Evolutionary conservation across 306 rosid species (phyloP).

Genomic region (Gynostemma pentaphyllum): DNA sequence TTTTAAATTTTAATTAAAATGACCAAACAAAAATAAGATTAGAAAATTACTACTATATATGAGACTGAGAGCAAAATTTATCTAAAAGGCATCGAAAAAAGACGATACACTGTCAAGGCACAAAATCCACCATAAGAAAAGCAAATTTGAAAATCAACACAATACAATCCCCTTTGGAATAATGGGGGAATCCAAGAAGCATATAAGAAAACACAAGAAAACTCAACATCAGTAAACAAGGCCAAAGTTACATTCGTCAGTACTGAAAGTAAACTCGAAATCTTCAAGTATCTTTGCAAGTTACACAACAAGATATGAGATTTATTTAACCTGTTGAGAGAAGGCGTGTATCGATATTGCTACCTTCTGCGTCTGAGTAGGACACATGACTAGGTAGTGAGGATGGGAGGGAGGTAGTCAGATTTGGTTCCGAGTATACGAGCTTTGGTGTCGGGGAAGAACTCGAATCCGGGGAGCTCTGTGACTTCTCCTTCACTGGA

Average conservation of each 20-base stretch:
- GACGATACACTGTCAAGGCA: background rate
- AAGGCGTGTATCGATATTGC: no score
- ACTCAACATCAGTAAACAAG: background rate
- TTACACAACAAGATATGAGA: conserved; percentile 1
- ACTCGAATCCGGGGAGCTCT: conserved; percentile 45
- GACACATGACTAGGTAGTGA: conserved; percentile 41
- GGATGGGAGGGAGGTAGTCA: conserved; percentile 64
- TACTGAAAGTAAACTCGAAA: background rate
- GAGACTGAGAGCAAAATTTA: background rate
- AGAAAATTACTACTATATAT: no score
- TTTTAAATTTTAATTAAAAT: no score
- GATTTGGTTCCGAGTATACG: conserved; percentile 50
- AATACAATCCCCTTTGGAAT: no score
- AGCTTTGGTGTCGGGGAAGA: conserved; percentile 66
- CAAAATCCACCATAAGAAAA: background rate
- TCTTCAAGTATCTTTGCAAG: background rate
- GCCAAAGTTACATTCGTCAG: background rate
- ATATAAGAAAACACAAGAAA: background rate
- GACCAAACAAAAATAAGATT: no score
- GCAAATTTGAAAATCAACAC: no score
- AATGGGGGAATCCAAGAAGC: background rate
- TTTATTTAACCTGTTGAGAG: background rate
- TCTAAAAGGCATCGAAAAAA: background rate
- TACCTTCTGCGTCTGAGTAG: no score
- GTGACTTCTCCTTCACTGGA: conserved; percentile 37